Evolutionary conservation across 2,329 filamentous ascomycete species (phyloP), one percentile per base, ranked within the genome.

Genomic region (Ceratocystis albifundus): DNA sequence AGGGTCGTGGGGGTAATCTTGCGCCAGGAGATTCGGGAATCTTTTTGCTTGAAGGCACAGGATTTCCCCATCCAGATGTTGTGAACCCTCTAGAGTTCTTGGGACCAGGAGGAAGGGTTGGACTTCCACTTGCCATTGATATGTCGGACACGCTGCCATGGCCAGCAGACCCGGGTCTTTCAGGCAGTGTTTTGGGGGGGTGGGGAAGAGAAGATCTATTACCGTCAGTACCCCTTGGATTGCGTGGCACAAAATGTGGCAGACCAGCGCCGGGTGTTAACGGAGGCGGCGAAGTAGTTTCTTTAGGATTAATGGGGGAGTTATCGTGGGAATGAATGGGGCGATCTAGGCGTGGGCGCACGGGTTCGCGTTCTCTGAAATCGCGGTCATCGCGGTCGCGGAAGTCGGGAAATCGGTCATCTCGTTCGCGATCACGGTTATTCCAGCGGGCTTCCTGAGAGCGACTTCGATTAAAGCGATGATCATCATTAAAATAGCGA

Each of bases 371-470:
- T n/a, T 79, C 77, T 48, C 74, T 73, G 17, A 74, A 73, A 53
- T 82, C 80, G 4, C 80, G 75, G 41, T 80, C 78, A 69, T 81
- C 74, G 68, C 75, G 75, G 12, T 69, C 48, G 55, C 79, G 77
- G 25, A 71, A 69, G 50, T 79, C 78, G 30, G 72, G 74, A 62
- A 77, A 78, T 67, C 78, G 72, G 65, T 79, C 78, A 53, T 74
- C 74, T 36, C 84, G 81, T 48, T 82, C 80, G 10, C 84, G 81
- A 68, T 84, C 81, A 62, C 81, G 77, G 5, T 84, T 78, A 22
- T 73, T 76, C 79, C 81, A 84, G 44, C 82, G 82, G 66, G 84
- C 83, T 71, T 86, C 84, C 71, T 86, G 83, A 69, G 86, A 88
- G 69, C 86, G 81, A 71, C 84, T 86, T 71, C 87, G 79, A 65